Conservation (phyloP, 495 filamentous ascomycete species). For the Aspergillus bridgeri region DNA sequence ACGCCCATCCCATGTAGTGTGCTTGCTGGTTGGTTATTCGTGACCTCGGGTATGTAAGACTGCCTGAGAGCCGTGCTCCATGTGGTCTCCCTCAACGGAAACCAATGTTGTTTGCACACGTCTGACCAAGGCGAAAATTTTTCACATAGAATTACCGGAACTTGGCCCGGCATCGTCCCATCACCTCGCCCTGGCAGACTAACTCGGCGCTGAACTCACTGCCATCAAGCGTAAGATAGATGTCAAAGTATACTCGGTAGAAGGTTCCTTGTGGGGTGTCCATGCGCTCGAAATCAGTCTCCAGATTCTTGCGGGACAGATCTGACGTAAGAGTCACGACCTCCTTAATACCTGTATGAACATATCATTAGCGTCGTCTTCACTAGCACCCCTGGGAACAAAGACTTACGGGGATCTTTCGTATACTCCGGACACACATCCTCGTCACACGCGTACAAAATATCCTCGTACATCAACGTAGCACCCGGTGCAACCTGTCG, state of each 20-base stretch:
- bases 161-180: conserved; percentile 90
- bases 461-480: conserved; percentile 99
- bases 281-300: conserved; percentile 99
- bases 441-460: conserved; percentile 96
- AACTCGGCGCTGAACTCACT: conserved; percentile 97
- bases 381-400: neutral
- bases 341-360: conserved; percentile 85
- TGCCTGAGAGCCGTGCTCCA: neutral
- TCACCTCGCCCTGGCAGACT: conserved; percentile 97
- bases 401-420: conserved; percentile 92
- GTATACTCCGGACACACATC: conserved; percentile 98
- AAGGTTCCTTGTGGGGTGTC: conserved; percentile 98
- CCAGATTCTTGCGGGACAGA: conserved; percentile 93
- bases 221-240: conserved; percentile 93
- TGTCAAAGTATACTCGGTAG: conserved; percentile 80
- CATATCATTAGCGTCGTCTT: conserved; percentile 4
- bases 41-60: neutral
- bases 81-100: neutral
- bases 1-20: neutral
- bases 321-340: conserved; percentile 97
- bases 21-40: neutral
- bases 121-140: neutral
- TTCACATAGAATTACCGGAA: conserved; percentile 50
- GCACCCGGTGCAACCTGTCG: conserved; percentile 95
- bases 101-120: neutral